phyloP scores from a whole-genome alignment of 495 filamentous ascomycete genomes.

The Annulohypoxylon stygium region DNA sequence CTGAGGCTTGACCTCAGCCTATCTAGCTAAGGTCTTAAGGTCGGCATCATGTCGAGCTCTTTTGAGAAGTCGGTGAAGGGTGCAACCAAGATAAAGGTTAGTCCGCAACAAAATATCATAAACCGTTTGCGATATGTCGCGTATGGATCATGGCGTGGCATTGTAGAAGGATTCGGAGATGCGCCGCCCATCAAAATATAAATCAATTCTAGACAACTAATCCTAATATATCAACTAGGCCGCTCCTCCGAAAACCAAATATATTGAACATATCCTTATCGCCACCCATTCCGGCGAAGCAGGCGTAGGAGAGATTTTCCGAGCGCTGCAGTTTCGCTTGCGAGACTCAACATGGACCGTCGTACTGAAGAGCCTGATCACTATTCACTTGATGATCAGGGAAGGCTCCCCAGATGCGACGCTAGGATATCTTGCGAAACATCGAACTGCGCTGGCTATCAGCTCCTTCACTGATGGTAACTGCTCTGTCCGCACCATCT shows the following conservation, averaged over 20 bases:
- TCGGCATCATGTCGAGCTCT: constrained; percentile 75
- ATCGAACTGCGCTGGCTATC: constrained; percentile 86
- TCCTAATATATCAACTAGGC: constrained; percentile 66
- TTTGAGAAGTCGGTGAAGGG: constrained; percentile 96
- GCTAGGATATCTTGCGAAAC: constrained; percentile 84
- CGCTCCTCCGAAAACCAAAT: constrained; percentile 98
- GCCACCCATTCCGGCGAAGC: constrained; percentile 96
- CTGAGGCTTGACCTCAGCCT: constrained; percentile 25
- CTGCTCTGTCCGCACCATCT: constrained; percentile 50
- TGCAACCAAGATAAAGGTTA: constrained; percentile 92
- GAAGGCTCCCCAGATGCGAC: constrained; percentile 94
- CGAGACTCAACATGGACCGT: constrained; percentile 97
- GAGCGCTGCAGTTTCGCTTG: constrained; percentile 86
- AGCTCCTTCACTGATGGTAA: constrained; percentile 92
- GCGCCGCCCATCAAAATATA: neutral
- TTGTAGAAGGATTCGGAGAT: neutral
- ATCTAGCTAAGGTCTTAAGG: neutral
- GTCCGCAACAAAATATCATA: constrained; percentile 40
- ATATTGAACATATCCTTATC: constrained; percentile 97
- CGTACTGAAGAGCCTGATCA: constrained; percentile 95
- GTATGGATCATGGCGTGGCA: neutral
- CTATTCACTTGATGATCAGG: constrained; percentile 96
- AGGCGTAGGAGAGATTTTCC: constrained; percentile 95
- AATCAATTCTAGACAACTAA: constrained; percentile 23
- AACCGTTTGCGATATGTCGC: neutral